phyloP scores from a whole-genome alignment of 495 filamentous ascomycete species.

The Penicillium psychrofluorescens region DNA sequence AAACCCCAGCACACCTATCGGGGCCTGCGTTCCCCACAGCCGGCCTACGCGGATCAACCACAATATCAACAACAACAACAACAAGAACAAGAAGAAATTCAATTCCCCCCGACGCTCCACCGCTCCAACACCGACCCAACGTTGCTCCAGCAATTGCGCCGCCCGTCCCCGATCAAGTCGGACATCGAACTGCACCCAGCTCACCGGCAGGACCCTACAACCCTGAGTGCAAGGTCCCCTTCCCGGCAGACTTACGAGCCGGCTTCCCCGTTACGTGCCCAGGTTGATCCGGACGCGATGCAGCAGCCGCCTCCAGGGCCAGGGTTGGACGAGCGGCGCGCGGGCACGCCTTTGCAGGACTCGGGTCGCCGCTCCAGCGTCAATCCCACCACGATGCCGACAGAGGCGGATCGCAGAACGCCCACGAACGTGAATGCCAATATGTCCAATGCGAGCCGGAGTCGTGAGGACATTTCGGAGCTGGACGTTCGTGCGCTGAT shows the following conservation, averaged over 20 bases:
- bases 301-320: conserved; percentile 10
- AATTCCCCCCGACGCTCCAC: conserved; percentile 10
- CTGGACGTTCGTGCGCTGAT: conserved; percentile 37
- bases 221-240: conserved; percentile 37
- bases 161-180: conserved; percentile 34
- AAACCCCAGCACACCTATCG: conserved; percentile 5
- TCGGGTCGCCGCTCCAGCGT: conserved; percentile 13
- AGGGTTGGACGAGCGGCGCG: background rate
- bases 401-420: conserved; percentile 24
- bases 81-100: conserved; percentile 5
- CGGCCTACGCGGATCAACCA: conserved; percentile 1
- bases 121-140: conserved; percentile 25
- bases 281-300: conserved; percentile 27
- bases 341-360: conserved; percentile 6
- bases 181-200: conserved; percentile 15
- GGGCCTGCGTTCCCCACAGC: background rate
- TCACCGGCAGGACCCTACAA: conserved; percentile 15
- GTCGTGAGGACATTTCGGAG: conserved; percentile 47
- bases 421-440: conserved; percentile 39
- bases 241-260: conserved; percentile 53
- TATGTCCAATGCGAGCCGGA: conserved; percentile 9
- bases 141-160: conserved; percentile 37
- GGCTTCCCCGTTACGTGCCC: conserved; percentile 23
- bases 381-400: conserved; percentile 19
- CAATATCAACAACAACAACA: conserved; percentile 7